These are phyloP conservation scores for Colletotrichum sp. DNA, from an alignment of 2,329 filamentous ascomycete species.

Conservation along the genomic window DNA sequence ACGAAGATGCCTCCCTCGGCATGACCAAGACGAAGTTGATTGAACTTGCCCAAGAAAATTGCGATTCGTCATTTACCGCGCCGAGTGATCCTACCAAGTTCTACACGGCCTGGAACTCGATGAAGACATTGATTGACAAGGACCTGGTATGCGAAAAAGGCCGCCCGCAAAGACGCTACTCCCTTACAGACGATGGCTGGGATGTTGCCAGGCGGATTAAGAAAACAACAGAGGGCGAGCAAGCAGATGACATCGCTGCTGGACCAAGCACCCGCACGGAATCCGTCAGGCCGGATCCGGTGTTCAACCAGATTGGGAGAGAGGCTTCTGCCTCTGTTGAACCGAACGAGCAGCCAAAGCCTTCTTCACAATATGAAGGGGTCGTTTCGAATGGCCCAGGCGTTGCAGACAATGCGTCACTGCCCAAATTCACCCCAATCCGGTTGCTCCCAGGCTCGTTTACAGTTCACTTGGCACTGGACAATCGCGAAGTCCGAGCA, in stretches of 20 bases:
- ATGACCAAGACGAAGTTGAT: constrained; percentile 74
- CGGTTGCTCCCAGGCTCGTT: constrained; percentile 69
- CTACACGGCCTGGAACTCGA: constrained; percentile 84
- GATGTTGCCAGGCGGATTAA: constrained; percentile 72
- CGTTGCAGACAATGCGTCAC: constrained; percentile 28
- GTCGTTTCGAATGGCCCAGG: constrained; percentile 44
- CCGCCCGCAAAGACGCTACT: constrained; percentile 70
- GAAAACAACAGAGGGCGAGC: constrained; percentile 42
- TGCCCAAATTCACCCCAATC: constrained; percentile 64
- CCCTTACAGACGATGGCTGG: constrained; percentile 79
- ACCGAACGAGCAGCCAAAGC: constrained; percentile 23
- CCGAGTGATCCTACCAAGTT: constrained; percentile 71
- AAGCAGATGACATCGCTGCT: constrained; percentile 11
- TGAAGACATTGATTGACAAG: constrained; percentile 76
- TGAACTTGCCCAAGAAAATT: constrained; percentile 71
- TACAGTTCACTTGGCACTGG: constrained; percentile 74
- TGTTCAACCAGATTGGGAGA: not conserved
- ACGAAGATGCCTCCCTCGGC: constrained; percentile 58
- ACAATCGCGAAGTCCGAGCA: constrained; percentile 76
- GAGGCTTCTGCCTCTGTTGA: not conserved
- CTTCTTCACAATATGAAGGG: constrained; percentile 34
- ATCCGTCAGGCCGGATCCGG: not conserved
- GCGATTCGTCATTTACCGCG: constrained; percentile 74
- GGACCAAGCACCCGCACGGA: constrained; percentile 10
- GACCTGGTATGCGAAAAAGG: constrained; percentile 76